Evolutionary conservation across 2,329 filamentous ascomycete genomes (phyloP).

Genomic region (Plenodomus biglobosus): DNA sequence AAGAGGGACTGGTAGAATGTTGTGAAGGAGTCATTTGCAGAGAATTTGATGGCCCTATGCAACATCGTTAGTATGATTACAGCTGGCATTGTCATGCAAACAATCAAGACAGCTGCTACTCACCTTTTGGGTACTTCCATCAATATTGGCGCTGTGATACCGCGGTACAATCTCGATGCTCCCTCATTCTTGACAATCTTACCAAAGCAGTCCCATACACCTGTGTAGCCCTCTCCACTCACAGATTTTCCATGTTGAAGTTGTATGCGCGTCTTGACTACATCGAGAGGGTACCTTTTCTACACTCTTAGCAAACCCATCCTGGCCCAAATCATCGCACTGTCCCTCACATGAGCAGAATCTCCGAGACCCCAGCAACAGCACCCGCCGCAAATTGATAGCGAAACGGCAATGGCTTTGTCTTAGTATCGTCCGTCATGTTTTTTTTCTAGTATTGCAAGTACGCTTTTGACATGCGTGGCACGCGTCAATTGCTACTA

Average conservation of each 20-base stretch:
- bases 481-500: too few species aligned
- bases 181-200: slow-evolving; percentile 34
- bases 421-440: neutral
- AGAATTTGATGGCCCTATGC: slow-evolving; percentile 35
- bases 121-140: slow-evolving; percentile 38
- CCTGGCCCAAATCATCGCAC: neutral
- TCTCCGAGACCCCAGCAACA: slow-evolving; percentile 21
- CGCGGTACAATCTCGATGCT: slow-evolving; percentile 26
- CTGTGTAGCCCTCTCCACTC: slow-evolving; percentile 28
- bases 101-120: neutral
- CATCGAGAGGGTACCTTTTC: slow-evolving; percentile 38
- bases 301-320: slow-evolving; percentile 27
- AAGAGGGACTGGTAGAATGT: slow-evolving; percentile 30
- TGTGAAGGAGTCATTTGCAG: slow-evolving; percentile 33
- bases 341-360: slow-evolving; percentile 27
- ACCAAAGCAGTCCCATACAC: slow-evolving; percentile 32
- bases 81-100: neutral
- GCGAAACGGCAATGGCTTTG: slow-evolving; percentile 24
- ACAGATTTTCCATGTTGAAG: slow-evolving; percentile 27
- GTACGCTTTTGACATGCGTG: neutral
- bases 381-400: slow-evolving; percentile 34
- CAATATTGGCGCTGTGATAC: slow-evolving; percentile 36
- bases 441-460: too few species aligned
- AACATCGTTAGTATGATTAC: neutral
- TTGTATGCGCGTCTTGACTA: slow-evolving; percentile 37